Conservation (phyloP, 2,329 filamentous ascomycete species). For the Biscogniauxia mediterranea region DNA sequence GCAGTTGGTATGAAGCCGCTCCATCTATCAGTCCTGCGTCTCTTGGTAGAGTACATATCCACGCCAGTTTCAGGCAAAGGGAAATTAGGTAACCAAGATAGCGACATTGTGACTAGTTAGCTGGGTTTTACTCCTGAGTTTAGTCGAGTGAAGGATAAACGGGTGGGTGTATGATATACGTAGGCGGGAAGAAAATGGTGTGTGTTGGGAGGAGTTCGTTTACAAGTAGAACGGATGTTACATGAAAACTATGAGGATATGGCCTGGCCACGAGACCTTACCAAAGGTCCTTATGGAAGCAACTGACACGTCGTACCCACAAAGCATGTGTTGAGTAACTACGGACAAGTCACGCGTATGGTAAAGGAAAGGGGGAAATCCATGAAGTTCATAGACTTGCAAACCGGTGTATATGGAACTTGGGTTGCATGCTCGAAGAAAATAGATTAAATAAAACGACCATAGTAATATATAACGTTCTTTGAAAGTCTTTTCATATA, state of each 20-base stretch:
- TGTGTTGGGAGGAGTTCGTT: not conserved
- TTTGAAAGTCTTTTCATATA: not conserved
- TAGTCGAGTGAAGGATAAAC: not conserved
- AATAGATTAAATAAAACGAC: no score
- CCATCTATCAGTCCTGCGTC: no score
- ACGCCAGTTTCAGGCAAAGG: no score
- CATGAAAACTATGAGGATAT: not conserved
- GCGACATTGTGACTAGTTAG: not conserved
- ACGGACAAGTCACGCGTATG: not conserved
- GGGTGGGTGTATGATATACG: not conserved
- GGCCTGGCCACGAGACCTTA: not conserved
- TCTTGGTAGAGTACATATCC: no score
- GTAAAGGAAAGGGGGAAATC: not conserved
- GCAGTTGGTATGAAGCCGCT: no score
- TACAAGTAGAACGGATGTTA: not conserved
- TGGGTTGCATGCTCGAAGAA: no score
- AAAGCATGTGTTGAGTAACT: not conserved
- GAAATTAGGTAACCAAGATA: no score
- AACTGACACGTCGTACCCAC: not conserved
- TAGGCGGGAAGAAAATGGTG: not conserved
- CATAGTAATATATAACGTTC: no score
- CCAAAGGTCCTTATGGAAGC: not conserved
- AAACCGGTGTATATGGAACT: not conserved
- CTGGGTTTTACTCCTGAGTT: not conserved
- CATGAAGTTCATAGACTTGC: not conserved